A percentile compares a stretch with the other conserved stretches of the same genome.
These are phyloP conservation scores for Trypanosoma lewisi DNA, from an alignment of 208 protist genomes.

Conservation along the genomic window DNA sequence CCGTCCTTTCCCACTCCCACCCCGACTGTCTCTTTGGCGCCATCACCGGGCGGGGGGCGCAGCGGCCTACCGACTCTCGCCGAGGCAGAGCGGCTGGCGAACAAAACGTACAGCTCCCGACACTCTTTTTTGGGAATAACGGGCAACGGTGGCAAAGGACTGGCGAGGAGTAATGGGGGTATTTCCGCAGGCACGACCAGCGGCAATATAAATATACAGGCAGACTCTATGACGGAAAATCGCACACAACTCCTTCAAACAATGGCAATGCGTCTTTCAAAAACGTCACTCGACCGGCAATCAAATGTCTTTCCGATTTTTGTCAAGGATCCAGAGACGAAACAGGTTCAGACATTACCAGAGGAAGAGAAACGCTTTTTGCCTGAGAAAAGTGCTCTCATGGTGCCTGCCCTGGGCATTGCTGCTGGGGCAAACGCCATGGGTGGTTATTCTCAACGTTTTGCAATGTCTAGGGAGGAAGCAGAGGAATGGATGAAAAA, in stretches of 20 bases:
- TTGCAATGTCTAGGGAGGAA: constrained; percentile 8
- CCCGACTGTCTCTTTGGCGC: background rate
- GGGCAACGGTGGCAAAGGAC: no score
- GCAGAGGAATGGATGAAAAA: constrained; percentile 6
- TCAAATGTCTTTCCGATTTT: constrained; percentile 32
- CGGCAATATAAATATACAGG: background rate
- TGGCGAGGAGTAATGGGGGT: no score
- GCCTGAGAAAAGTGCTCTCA: constrained; percentile 15
- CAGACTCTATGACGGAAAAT: background rate
- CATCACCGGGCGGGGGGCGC: background rate
- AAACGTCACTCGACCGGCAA: constrained; percentile 14
- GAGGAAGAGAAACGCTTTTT: background rate
- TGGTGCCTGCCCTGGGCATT: constrained; percentile 23
- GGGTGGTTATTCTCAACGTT: constrained; percentile 6
- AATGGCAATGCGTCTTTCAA: constrained; percentile 24
- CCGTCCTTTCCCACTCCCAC: background rate
- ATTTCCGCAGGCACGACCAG: no score
- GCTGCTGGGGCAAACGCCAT: constrained; percentile 27
- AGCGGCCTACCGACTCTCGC: no score
- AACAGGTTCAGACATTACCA: background rate
- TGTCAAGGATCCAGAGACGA: constrained; percentile 17
- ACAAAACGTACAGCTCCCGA: no score
- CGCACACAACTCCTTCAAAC: constrained; percentile 22
- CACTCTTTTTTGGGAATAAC: no score
- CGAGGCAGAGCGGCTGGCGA: no score